These are phyloP conservation scores for Debaryomyces coudertii DNA, from an alignment of 1,139 yeast genomes.

Conservation along the genomic window DNA sequence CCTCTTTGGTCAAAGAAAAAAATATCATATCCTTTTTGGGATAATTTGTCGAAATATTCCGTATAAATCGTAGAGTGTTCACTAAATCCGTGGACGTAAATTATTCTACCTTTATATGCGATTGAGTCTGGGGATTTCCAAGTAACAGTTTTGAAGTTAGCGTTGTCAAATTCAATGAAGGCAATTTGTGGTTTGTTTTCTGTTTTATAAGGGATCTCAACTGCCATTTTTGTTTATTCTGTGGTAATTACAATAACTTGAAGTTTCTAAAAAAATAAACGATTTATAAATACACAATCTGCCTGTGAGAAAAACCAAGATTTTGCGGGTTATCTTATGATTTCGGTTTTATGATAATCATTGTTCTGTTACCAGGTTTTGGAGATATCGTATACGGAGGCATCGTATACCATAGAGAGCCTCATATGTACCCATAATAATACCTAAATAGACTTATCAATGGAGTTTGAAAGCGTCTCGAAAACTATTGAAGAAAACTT, in stretches of 20 bases:
- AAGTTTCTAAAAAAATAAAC: neutral
- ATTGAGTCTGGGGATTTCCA: conserved; percentile 43
- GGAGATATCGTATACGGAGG: too few species aligned
- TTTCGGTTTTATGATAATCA: too few species aligned
- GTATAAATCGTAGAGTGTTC: conserved; percentile 63
- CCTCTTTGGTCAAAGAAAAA: conserved; percentile 89
- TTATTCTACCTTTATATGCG: conserved; percentile 54
- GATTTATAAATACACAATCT: neutral
- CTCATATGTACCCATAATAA: too few species aligned
- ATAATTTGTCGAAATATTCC: conserved; percentile 60
- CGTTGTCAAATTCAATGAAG: conserved; percentile 37
- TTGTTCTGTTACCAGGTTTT: too few species aligned
- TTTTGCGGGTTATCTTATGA: too few species aligned
- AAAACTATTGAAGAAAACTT: too few species aligned
- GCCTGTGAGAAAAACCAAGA: too few species aligned
- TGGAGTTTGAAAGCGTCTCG: too few species aligned
- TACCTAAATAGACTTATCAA: too few species aligned
- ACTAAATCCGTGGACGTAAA: conserved; percentile 81
- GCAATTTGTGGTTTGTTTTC: conserved; percentile 34
- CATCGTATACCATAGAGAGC: too few species aligned
- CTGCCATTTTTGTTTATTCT: conserved; percentile 11
- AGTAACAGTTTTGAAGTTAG: conserved; percentile 42
- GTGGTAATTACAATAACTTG: neutral
- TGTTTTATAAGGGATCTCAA: conserved; percentile 39
- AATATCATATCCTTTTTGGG: conserved; percentile 67